phyloP scores from a whole-genome alignment of 1,284 basidiomycete species.

The Ganoderma lingzhi region DNA sequence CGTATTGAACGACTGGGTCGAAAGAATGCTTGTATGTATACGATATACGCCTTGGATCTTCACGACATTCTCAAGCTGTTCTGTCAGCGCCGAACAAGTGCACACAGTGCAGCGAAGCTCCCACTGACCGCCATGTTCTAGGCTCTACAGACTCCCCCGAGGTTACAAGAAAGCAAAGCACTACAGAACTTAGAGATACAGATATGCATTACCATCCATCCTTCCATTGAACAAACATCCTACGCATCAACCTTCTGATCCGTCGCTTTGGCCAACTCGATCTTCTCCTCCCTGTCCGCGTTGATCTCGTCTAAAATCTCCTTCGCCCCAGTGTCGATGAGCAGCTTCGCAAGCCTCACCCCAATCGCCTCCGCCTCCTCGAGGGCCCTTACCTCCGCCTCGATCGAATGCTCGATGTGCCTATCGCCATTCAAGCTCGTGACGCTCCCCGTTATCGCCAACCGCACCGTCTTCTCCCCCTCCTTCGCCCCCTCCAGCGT shows the following conservation, averaged over 20 bases:
- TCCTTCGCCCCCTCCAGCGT: conserved; percentile 31
- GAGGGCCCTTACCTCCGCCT: conserved; percentile 56
- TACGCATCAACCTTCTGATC: conserved; percentile 21
- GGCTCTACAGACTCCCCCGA: no score
- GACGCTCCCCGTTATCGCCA: conserved; percentile 81
- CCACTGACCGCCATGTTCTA: no score
- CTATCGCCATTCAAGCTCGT: conserved; percentile 79
- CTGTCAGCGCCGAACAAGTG: no score
- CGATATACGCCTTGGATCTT: no score
- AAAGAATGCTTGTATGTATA: no score
- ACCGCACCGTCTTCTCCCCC: conserved; percentile 43
- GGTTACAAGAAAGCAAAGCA: not conserved
- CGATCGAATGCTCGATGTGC: conserved; percentile 76
- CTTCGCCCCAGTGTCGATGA: conserved; percentile 77
- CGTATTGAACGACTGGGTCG: no score
- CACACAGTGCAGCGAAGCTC: no score
- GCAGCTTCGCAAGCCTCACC: conserved; percentile 63
- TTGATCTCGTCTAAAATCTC: conserved; percentile 85
- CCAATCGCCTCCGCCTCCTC: conserved; percentile 79
- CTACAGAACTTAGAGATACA: not conserved
- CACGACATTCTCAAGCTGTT: no score
- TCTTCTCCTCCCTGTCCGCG: conserved; percentile 65
- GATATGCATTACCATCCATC: not conserved
- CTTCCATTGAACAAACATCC: not conserved
- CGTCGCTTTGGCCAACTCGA: conserved; percentile 47